These are phyloP conservation scores for Chalciporus sp. DNA, from an alignment of 1,284 basidiomycete species.

Conservation along the genomic window DNA sequence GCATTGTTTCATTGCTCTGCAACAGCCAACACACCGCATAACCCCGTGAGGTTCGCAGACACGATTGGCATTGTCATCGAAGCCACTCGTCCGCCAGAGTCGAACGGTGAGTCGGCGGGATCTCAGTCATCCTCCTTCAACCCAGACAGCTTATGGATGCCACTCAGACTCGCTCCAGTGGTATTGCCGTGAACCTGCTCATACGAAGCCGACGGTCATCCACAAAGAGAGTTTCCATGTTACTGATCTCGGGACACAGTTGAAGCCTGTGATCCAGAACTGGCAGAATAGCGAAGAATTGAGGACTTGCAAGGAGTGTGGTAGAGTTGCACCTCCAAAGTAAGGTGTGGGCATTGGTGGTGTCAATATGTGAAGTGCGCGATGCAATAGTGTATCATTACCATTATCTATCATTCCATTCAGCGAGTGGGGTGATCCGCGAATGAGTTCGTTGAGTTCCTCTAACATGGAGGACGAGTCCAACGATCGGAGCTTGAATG, in stretches of 20 bases:
- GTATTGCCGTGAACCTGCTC: conserved; percentile 82
- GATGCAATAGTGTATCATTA: too few species aligned
- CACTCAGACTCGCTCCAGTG: conserved; percentile 86
- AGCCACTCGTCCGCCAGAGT: conserved; percentile 73
- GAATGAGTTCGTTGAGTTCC: too few species aligned
- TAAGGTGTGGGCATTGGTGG: conserved; percentile 23
- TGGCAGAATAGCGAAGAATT: conserved; percentile 69
- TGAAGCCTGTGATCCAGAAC: conserved; percentile 87
- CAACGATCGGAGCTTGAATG: not conserved
- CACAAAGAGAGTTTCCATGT: conserved; percentile 88
- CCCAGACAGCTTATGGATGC: conserved; percentile 3
- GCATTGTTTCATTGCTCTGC: not conserved
- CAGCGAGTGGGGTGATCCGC: too few species aligned
- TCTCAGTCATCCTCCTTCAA: not conserved
- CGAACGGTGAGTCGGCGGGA: conserved; percentile 48
- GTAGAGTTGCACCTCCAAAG: conserved; percentile 66
- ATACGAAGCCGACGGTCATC: conserved; percentile 79
- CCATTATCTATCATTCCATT: not conserved
- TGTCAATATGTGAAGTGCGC: not conserved
- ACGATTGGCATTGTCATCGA: conserved; percentile 97
- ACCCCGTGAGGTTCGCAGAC: conserved; percentile 87
- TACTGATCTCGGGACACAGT: conserved; percentile 89
- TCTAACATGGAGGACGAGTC: too few species aligned
- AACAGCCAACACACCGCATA: conserved; percentile 91
- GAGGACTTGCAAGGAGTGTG: conserved; percentile 73